Conservation (phyloP, 352 stramenopile species). For the Phytophthora tubulina region DNA sequence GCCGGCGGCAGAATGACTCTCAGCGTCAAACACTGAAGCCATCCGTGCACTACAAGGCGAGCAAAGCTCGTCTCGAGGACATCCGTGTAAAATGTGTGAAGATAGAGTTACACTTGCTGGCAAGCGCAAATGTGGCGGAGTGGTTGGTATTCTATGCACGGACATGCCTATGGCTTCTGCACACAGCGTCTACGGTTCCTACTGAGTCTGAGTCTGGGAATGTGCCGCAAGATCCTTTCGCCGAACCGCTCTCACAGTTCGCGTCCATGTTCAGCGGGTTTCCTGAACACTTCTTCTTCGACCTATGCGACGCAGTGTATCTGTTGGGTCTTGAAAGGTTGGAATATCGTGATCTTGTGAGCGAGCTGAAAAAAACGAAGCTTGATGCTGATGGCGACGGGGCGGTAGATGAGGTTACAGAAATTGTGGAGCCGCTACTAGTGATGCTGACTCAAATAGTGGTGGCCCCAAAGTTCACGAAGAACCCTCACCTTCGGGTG, state of each 20-base stretch:
- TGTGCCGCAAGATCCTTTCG: slow-evolving; percentile 53
- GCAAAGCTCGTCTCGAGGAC: slow-evolving; percentile 63
- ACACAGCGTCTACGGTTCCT: slow-evolving; percentile 24
- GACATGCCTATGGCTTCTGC: slow-evolving; percentile 67
- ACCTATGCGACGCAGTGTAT: slow-evolving; percentile 71
- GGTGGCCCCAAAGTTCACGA: slow-evolving; percentile 59
- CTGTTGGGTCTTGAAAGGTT: slow-evolving; percentile 60
- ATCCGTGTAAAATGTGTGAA: slow-evolving; percentile 57
- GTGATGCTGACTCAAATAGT: slow-evolving; percentile 74
- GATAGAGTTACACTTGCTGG: slow-evolving; percentile 68
- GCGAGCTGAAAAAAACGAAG: slow-evolving; percentile 29
- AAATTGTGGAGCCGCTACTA: slow-evolving; percentile 66
- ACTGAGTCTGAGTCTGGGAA: slow-evolving; percentile 3
- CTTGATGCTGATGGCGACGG: slow-evolving; percentile 3
- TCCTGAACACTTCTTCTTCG: slow-evolving; percentile 81
- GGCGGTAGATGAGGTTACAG: slow-evolving; percentile 33
- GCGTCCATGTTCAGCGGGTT: slow-evolving; percentile 61
- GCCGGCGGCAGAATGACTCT: slow-evolving; percentile 21
- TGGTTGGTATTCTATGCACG: slow-evolving; percentile 71
- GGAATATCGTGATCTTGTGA: slow-evolving; percentile 42
- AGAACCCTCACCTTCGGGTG: slow-evolving; percentile 78
- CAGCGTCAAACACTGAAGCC: slow-evolving; percentile 47
- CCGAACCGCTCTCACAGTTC: slow-evolving; percentile 53
- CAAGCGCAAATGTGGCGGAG: slow-evolving; percentile 57
- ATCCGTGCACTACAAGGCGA: slow-evolving; percentile 69